These are phyloP conservation scores for Aspergillus hancockii DNA, from an alignment of 495 filamentous ascomycete genomes.

Conservation along the genomic window DNA sequence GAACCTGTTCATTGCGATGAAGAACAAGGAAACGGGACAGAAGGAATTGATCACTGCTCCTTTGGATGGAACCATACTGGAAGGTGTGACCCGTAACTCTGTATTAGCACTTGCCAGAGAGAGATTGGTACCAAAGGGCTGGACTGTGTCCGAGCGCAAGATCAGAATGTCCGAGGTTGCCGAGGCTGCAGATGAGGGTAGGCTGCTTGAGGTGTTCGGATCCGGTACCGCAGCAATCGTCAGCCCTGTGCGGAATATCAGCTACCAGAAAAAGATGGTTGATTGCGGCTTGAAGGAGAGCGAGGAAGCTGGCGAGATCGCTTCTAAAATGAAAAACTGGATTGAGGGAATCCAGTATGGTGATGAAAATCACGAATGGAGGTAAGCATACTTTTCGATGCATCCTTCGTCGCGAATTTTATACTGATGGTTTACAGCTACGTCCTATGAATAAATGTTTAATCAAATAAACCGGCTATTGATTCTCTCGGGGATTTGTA, in stretches of 20 bases:
- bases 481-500: neutral
- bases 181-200: constrained; percentile 77
- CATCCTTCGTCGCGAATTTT: neutral
- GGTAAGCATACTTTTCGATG: neutral
- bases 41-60: constrained; percentile 91
- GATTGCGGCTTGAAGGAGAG: constrained; percentile 74
- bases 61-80: constrained; percentile 94
- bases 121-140: constrained; percentile 79
- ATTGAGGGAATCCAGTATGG: constrained; percentile 95
- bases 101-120: constrained; percentile 82
- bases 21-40: constrained; percentile 78
- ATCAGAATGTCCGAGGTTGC: constrained; percentile 82
- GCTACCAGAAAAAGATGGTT: constrained; percentile 76
- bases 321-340: constrained; percentile 88
- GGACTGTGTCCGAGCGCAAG: constrained; percentile 84
- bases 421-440: neutral
- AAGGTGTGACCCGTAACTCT: constrained; percentile 89
- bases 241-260: constrained; percentile 80
- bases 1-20: constrained; percentile 89
- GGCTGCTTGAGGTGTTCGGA: constrained; percentile 90
- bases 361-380: constrained; percentile 75
- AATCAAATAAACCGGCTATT: neutral
- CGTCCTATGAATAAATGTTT: neutral
- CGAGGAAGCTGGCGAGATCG: constrained; percentile 84
- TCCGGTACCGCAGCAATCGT: constrained; percentile 79